Evolutionary conservation across 306 rosid genomes (phyloP), one percentile per base, ranked within the genome.

Genomic region (Medicago truncatula): DNA sequence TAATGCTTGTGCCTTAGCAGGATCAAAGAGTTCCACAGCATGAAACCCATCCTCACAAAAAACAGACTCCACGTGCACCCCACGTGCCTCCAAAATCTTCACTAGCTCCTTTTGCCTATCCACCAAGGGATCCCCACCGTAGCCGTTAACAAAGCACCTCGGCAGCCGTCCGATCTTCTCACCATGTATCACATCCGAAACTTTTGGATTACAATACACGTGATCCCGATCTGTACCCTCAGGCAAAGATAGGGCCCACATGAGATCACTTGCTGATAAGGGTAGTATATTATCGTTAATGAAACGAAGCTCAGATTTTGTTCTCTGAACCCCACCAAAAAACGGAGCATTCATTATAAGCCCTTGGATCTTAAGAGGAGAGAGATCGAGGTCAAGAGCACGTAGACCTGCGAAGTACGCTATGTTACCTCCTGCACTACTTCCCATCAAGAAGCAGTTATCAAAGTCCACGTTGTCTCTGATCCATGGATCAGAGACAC

Each of bases 161-260:
- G 78, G 87, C 44, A 93, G 53, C 87, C 88, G 86, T 80, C 79
- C 65, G 83, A 93, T 93, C 86, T 74, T 85, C 13, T 49, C 85
- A 0, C 53, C 78, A 2, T 83, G 47, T 0, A 39, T 52, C 13
- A 3, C 61, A 1, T 61, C 71, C 5, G 36, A 25, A 3, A 20
- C 83, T 56, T 74, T 80, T n/a, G 89, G 90, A 83, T 93, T 89
- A 12, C 89, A 79, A 50, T 84, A 93, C 81, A 47, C 87, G 17
- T 93, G 97, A 49, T 88, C 89, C 0, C 93, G 96, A 57, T 87
- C 90, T 1, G 83, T 84, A 2, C 86, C 92, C 70, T 67, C 73
- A 0, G 98, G 98, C 70, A 93, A 49, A 0, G 84, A 84, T 9
- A 91, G 14, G 7, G 7, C 13, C 97, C 97, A 93, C 88, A 93